Base-by-base conservation (phyloP, 169 alveolate species). In the Cryptosporidium ubiquitum region DNA sequence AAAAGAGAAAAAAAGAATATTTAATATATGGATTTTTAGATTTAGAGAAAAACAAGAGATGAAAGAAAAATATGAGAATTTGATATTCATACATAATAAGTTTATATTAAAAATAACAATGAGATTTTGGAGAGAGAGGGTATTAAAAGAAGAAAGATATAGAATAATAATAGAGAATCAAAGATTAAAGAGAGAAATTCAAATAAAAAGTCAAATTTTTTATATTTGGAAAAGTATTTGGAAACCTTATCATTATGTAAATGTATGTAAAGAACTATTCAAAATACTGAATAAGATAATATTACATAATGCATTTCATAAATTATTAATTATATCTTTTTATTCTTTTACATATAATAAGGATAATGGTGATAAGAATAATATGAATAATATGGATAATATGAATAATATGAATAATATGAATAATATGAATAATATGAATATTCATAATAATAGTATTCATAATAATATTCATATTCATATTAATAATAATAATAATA, bases 241-340 rank as follows among this genome's bases (percentile, higher is more conserved):
- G 89, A 37, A 23, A 23, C 89, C 89, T 20, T 39, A 79, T 64
- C 37, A 69, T 10, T 79, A 61, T 40, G 18, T 61, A 26, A 79
- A 79, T 10, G 40, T 31, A 23, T 40, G 66, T 1, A 44, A 37
- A 4, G 52, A 31, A 31, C 16, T 79, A n/a, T 61, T 79, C 2
- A 39, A 44, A 18, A 23, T 79, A 26, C 42, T 79, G 20, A 79
- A 79, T 64, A 79, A 61, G 23, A 42, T 64, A 10, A 31, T 26
- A 16, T 10, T 79, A 5, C 89, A 79, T 49, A 14, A 60, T 14
- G 12, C 66, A 20, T 79, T 79, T 64, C 89, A 79, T 26, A 58
- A 61, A 26, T 5, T 79, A 20, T 26, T 79, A 3, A 37, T 10
- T 1, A 14, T 39, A 6, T 10, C 89, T 3, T 79, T 60, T 61